Evolutionary conservation across 495 filamentous ascomycete species (phyloP).

Genomic region (Penicillium argentinense): DNA sequence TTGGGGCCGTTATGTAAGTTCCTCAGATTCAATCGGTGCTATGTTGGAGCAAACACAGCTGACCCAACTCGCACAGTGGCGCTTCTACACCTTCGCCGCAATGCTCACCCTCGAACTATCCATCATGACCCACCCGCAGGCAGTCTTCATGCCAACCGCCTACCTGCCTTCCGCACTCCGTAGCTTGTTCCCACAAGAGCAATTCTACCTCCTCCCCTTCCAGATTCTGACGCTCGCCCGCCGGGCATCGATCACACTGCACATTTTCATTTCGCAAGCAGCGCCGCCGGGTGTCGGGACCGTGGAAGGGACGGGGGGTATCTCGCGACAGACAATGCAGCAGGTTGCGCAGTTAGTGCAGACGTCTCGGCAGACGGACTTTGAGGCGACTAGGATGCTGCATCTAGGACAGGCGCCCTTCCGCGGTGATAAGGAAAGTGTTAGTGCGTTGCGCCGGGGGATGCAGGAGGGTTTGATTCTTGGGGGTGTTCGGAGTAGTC

Average conservation of each 20-base stretch:
- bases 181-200: slow-evolving; percentile 54
- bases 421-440: slow-evolving; percentile 61
- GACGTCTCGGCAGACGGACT: slow-evolving; percentile 55
- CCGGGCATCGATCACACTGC: slow-evolving; percentile 73
- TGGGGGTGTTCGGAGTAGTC: slow-evolving; percentile 68
- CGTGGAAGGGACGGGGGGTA: slow-evolving; percentile 15
- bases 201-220: slow-evolving; percentile 76
- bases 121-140: slow-evolving; percentile 63
- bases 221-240: slow-evolving; percentile 78
- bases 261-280: slow-evolving; percentile 88
- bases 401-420: slow-evolving; percentile 83
- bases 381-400: slow-evolving; percentile 67
- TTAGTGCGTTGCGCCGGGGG: slow-evolving; percentile 59
- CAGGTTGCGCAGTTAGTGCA: slow-evolving; percentile 43
- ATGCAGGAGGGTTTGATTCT: slow-evolving; percentile 77
- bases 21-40: no score
- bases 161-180: slow-evolving; percentile 43
- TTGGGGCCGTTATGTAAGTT: slow-evolving; percentile 68
- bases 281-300: slow-evolving; percentile 24
- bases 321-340: slow-evolving; percentile 39
- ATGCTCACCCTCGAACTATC: slow-evolving; percentile 74
- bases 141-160: slow-evolving; percentile 34
- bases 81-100: slow-evolving; percentile 71
- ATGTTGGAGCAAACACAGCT: no score
- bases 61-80: slow-evolving; percentile 68